These are phyloP conservation scores for Neurospora sp. DNA, from an alignment of 495 filamentous ascomycete species.

Conservation along the genomic window DNA sequence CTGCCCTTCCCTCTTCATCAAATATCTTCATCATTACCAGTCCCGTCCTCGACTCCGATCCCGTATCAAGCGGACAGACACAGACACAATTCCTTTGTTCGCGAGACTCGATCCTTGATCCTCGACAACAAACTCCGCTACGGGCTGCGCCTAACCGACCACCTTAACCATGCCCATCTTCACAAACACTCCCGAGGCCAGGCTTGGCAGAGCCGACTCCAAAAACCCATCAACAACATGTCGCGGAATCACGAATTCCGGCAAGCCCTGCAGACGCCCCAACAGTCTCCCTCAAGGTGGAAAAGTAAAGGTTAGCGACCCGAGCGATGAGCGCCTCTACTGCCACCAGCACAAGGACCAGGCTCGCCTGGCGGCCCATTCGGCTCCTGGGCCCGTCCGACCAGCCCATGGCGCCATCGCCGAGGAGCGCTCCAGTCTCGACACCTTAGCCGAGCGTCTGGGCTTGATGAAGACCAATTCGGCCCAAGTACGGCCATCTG, in stretches of 20 bases:
- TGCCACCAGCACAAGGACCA: conserved; percentile 97
- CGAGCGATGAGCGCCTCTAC: conserved; percentile 42
- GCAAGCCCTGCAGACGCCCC: conserved; percentile 66
- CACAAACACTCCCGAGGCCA: conserved; percentile 73
- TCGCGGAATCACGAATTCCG: conserved; percentile 67
- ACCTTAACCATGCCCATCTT: conserved; percentile 59
- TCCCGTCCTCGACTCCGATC: neutral
- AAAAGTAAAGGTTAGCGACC: conserved; percentile 40
- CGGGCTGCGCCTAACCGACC: neutral
- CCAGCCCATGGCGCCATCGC: conserved; percentile 25
- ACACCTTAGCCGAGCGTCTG: conserved; percentile 69
- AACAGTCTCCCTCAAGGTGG: conserved; percentile 34
- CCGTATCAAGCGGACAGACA: neutral
- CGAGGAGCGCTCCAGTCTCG: conserved; percentile 61
- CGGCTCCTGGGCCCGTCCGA: conserved; percentile 28
- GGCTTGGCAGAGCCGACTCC: conserved; percentile 67
- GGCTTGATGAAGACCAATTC: conserved; percentile 46
- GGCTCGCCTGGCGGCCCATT: conserved; percentile 38
- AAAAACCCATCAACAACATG: conserved; percentile 80
- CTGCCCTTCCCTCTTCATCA: neutral
- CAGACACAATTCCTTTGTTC: neutral
- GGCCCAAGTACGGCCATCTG: conserved; percentile 1
- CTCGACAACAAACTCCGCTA: neutral
- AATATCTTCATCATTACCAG: neutral
- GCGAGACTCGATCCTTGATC: neutral